Percentiles rank a stretch among this genome's conserved stretches.
Conservation (phyloP, 1,284 basidiomycete species). For the Singerocomus rubriflavus region DNA sequence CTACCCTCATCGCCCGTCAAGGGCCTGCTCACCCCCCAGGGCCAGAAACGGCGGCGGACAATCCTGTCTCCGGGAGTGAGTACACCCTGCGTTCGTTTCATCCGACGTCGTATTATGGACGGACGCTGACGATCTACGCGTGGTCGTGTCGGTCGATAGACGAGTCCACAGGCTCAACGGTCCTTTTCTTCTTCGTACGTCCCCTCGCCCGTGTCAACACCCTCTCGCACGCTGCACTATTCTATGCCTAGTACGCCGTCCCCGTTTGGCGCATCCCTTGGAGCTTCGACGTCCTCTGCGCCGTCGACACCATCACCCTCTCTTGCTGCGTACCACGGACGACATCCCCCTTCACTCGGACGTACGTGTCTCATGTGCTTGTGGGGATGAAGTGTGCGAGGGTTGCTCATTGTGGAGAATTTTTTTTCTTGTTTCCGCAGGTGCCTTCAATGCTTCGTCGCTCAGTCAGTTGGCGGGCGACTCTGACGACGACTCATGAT, state of each 20-base stretch:
- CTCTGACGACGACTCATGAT: slow-evolving; percentile 29
- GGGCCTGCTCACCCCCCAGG: slow-evolving; percentile 34
- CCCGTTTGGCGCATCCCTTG: slow-evolving; percentile 35
- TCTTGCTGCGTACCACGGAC: slow-evolving; percentile 32
- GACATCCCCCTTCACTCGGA: slow-evolving; percentile 28
- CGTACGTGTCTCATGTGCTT: slow-evolving; percentile 19
- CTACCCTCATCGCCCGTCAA: slow-evolving; percentile 38
- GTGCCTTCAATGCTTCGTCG: slow-evolving; percentile 29
- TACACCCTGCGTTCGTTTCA: slow-evolving; percentile 2
- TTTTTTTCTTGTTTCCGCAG: slow-evolving; percentile 12
- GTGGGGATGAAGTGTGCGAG: not conserved
- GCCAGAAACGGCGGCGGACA: slow-evolving; percentile 37
- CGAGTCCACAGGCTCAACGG: slow-evolving; percentile 54
- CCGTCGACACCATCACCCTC: slow-evolving; percentile 40
- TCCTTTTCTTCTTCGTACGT: slow-evolving; percentile 50
- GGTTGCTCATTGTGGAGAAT: not conserved
- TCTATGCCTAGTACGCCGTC: slow-evolving; percentile 38
- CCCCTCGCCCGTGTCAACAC: slow-evolving; percentile 50
- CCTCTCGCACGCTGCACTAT: slow-evolving; percentile 43
- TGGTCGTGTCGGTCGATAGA: slow-evolving; percentile 28
- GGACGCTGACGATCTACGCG: not conserved
- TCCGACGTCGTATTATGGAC: not conserved
- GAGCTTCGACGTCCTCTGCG: slow-evolving; percentile 35
- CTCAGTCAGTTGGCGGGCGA: slow-evolving; percentile 27
- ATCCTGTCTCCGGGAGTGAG: slow-evolving; percentile 48